A percentile compares a stretch with the other conserved stretches of the same genome.
phyloP scores from a whole-genome alignment of 2,329 filamentous ascomycete genomes.

The Colletotrichum gloeosporioides region DNA sequence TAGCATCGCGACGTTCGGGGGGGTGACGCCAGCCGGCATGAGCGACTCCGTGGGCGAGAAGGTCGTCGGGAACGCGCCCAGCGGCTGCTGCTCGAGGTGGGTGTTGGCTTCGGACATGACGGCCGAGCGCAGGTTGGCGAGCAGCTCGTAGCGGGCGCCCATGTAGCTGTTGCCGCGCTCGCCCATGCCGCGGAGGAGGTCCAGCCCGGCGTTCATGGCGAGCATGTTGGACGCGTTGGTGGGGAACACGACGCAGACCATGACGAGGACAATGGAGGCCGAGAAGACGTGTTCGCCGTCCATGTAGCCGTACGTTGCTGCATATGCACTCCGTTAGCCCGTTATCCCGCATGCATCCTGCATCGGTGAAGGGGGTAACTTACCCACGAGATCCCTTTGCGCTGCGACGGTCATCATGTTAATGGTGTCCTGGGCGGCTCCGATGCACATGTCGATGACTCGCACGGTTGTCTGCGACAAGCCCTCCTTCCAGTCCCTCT shows the following conservation, averaged over 20 bases:
- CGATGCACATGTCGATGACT: slow-evolving; percentile 36
- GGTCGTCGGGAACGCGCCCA: background rate
- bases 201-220: slow-evolving; percentile 51
- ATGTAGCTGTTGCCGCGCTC: slow-evolving; percentile 58
- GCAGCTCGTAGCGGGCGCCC: slow-evolving; percentile 36
- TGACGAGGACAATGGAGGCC: slow-evolving; percentile 33
- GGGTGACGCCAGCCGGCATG: background rate
- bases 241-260: slow-evolving; percentile 52
- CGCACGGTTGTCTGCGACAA: slow-evolving; percentile 35
- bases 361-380: slow-evolving; percentile 10
- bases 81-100: background rate
- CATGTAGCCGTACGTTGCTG: slow-evolving; percentile 36
- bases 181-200: slow-evolving; percentile 54
- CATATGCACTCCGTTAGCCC: slow-evolving; percentile 8
- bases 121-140: slow-evolving; percentile 32
- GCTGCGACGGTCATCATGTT: slow-evolving; percentile 27
- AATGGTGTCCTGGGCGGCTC: slow-evolving; percentile 31
- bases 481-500: slow-evolving; percentile 22
- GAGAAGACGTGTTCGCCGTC: slow-evolving; percentile 38
- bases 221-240: slow-evolving; percentile 42
- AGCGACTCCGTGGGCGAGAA: slow-evolving; percentile 9
- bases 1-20: background rate
- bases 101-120: slow-evolving; percentile 23
- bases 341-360: background rate
- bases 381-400: slow-evolving; percentile 50